Conservation (phyloP, 2,329 filamentous ascomycete genomes). For the Cytospora leucostoma region DNA sequence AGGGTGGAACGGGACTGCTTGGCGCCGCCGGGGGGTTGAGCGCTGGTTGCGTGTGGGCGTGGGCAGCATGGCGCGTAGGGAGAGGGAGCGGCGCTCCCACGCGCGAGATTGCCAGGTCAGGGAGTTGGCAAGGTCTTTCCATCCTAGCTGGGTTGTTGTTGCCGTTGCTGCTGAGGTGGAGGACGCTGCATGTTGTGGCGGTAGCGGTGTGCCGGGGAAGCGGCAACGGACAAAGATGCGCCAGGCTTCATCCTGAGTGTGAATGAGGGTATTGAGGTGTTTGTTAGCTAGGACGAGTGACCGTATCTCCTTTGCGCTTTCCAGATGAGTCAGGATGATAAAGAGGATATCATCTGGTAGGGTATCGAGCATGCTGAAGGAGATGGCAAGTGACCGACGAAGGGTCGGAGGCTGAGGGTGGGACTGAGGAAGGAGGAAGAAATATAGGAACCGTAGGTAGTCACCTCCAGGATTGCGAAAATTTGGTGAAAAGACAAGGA, state of each 20-base stretch:
- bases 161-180: conserved; percentile 19
- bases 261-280: conserved; percentile 42
- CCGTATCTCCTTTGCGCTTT: conserved; percentile 51
- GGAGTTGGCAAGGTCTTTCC: conserved; percentile 45
- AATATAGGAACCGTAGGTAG: not conserved
- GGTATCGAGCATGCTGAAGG: conserved; percentile 37
- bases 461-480: not conserved
- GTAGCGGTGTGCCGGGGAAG: conserved; percentile 46
- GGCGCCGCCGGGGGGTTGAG: conserved; percentile 25
- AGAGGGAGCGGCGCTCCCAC: conserved; percentile 52
- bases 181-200: conserved; percentile 28
- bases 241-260: conserved; percentile 46
- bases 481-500: not conserved
- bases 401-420: conserved; percentile 1
- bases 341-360: conserved; percentile 55
- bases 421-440: not conserved
- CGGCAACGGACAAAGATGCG: conserved; percentile 48
- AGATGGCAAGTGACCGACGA: not conserved
- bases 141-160: conserved; percentile 31
- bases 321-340: conserved; percentile 49
- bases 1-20: conserved; percentile 47
- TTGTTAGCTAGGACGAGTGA: conserved; percentile 44
- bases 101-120: conserved; percentile 54
- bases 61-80: conserved; percentile 40
- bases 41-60: conserved; percentile 30